Evolutionary conservation across 306 rosid species (phyloP), one percentile per base, ranked within the genome.

Genomic region (Hylodesmum podocarpum): DNA sequence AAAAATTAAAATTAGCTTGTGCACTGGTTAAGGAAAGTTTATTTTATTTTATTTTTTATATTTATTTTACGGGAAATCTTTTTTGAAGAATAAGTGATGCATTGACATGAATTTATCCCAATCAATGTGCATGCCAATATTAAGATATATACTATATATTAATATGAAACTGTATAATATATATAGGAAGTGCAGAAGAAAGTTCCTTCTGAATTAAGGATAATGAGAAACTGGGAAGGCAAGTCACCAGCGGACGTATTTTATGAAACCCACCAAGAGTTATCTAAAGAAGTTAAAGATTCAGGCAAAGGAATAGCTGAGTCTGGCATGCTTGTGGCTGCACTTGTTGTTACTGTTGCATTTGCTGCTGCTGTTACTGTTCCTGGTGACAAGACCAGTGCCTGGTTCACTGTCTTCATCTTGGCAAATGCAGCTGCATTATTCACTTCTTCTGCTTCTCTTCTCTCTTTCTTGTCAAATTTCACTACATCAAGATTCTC

Each of bases 351-450:
- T 33, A 19, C 64, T 0, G 19, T 75, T 1, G 69, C 62, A 11
- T 55, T 68, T n/a, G 49, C 58, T 3, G 46, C 74, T 3, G 58
- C 81, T 6, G 34, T 77, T 3, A 27, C 55, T 4, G 55, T 41
- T 27, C 62, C 61, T 0, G 65, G 49, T 11, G 50, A 13, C 15
- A 51, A 34, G 22, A 33, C 5, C 27, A 16, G 22, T 8, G 40
- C 16, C 0, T 58, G 40, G 70, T 44, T 51, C 5, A 1, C 12
- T 33, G 14, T 69, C 1, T 78, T 78, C 47, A 21, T 43, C 15
- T 14, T 78, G 9, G 11, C 70, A 29, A 69, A 78, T 43, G 66
- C 66, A 11, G 16, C 37, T 3, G 40, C 82, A 10, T n/a, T 78
- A 1, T 70, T 70, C 27, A 24, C 55, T 15, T 49, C 82, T 1